Conservation (phyloP, 805 yeast genomes). For the Pichia deserticola region DNA sequence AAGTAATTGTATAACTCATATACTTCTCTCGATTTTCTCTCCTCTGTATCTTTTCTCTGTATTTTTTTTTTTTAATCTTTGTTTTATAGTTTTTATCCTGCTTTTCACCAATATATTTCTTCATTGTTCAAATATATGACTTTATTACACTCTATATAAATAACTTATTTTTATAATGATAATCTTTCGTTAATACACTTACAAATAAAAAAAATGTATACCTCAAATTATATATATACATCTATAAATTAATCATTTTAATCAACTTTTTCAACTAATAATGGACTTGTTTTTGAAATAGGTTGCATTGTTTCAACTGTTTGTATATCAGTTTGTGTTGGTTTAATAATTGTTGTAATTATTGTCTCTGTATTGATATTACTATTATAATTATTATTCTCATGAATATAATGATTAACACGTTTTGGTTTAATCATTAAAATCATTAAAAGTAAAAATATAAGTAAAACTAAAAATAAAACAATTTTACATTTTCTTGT, state of each 20-base stretch:
- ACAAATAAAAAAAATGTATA: no score
- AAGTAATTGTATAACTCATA: not conserved
- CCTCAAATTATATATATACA: not conserved
- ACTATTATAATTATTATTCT: not conserved
- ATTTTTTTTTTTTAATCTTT: not conserved
- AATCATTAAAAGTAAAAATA: conserved; percentile 61
- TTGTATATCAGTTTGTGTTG: not conserved
- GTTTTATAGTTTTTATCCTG: not conserved
- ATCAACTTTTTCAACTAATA: no score
- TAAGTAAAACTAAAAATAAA: conserved; percentile 61
- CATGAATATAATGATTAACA: conserved; percentile 25
- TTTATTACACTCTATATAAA: no score
- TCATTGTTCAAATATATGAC: no score
- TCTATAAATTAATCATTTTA: not conserved
- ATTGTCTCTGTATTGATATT: not conserved
- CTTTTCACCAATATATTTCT: not conserved
- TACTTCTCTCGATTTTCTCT: not conserved
- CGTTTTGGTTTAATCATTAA: conserved; percentile 58
- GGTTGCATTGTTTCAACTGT: no score
- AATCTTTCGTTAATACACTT: no score
- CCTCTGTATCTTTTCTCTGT: no score
- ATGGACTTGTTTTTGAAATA: no score
- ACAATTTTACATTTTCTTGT: conserved; percentile 89
- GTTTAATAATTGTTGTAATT: not conserved
- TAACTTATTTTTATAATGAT: no score